These are phyloP conservation scores for Exobasidium rhododendri DNA, from an alignment of 1,284 basidiomycete species.

Conservation along the genomic window DNA sequence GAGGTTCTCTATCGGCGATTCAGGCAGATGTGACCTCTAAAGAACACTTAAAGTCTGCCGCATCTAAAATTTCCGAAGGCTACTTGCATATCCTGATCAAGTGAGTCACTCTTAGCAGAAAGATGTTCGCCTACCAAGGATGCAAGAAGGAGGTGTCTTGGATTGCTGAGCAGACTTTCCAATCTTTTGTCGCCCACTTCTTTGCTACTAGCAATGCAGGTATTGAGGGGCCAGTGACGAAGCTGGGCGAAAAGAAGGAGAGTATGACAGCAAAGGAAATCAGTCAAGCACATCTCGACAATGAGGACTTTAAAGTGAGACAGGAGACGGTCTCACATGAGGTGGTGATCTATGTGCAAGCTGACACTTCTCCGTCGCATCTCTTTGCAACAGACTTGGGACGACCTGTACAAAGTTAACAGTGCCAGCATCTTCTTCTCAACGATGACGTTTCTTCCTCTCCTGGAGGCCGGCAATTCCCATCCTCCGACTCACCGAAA, in stretches of 20 bases:
- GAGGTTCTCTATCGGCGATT: slow-evolving; percentile 18
- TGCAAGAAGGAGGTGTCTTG: background rate
- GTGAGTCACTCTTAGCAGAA: slow-evolving; percentile 7
- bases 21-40: slow-evolving; percentile 33
- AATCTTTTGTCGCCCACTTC: background rate
- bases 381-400: slow-evolving; percentile 28
- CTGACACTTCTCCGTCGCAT: background rate
- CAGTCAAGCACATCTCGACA: slow-evolving; percentile 22
- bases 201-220: slow-evolving; percentile 29
- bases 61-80: slow-evolving; percentile 7
- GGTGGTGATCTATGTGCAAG: background rate
- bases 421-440: slow-evolving; percentile 32
- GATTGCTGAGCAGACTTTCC: background rate
- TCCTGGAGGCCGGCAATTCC: slow-evolving; percentile 27
- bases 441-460: slow-evolving; percentile 44
- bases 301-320: slow-evolving; percentile 20
- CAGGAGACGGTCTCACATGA: background rate
- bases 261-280: slow-evolving; percentile 17
- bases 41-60: slow-evolving; percentile 17
- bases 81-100: slow-evolving; percentile 42
- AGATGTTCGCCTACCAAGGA: background rate
- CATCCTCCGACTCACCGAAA: slow-evolving; percentile 7
- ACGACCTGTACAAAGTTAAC: slow-evolving; percentile 30
- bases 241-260: slow-evolving; percentile 13
- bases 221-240: slow-evolving; percentile 40